Evolutionary conservation across 176 grass and related monocot species (phyloP).

Genomic region (Rhynchospora pubera): DNA sequence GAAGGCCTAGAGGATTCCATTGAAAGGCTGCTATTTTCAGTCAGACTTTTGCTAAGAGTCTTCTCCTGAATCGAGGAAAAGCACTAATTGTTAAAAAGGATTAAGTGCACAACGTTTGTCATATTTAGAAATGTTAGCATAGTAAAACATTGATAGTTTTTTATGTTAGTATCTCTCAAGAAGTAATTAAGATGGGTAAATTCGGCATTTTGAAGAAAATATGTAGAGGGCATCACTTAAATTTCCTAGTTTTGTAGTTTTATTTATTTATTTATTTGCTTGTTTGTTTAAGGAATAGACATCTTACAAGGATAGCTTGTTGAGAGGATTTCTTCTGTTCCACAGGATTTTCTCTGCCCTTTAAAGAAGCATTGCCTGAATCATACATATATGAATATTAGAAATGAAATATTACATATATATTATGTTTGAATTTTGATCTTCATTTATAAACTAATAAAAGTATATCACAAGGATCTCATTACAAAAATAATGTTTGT

Average conservation of each 20-base stretch:
- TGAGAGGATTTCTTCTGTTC: slow-evolving; percentile 37
- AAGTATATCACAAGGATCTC: neutral
- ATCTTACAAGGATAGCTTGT: slow-evolving; percentile 64
- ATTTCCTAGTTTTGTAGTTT: neutral
- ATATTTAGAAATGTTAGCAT: neutral
- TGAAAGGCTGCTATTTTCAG: slow-evolving; percentile 69
- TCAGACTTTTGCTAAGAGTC: slow-evolving; percentile 70
- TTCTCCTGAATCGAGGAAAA: slow-evolving; percentile 57
- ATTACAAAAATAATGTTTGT: neutral
- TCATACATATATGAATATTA: neutral
- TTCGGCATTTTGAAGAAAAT: too few species aligned
- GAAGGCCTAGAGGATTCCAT: slow-evolving; percentile 90
- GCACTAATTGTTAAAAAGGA: slow-evolving; percentile 4
- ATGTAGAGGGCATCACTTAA: too few species aligned
- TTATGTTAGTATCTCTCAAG: too few species aligned
- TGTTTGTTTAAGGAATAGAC: neutral
- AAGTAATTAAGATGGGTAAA: too few species aligned
- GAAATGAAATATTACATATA: neutral
- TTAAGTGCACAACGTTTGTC: neutral
- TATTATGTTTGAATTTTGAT: neutral
- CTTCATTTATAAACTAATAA: neutral
- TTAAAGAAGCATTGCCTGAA: slow-evolving; percentile 36
- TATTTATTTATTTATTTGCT: neutral
- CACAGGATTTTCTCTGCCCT: slow-evolving; percentile 31
- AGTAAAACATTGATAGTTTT: neutral